Evolutionary conservation across 2,329 filamentous ascomycete genomes (phyloP), one percentile per base, ranked within the genome.

Genomic region (Epichloe sp.): DNA sequence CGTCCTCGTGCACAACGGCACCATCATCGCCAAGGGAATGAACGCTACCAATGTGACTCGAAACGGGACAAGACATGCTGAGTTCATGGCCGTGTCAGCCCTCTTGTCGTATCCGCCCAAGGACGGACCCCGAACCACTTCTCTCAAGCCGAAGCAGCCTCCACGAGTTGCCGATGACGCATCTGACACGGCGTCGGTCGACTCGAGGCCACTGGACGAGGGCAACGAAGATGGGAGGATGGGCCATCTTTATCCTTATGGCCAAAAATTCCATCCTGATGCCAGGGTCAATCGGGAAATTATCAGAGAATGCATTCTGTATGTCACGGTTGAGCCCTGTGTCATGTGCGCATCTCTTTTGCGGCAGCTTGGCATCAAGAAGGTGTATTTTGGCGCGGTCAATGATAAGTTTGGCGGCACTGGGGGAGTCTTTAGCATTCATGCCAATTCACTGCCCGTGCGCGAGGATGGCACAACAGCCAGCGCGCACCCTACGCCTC

Each of bases 271-370:
- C 0, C 71, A 79, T 53, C 72, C 74, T 0, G 67, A 68, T 2
- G 68, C 76, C 21, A 76, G 75, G 49, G 77, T 93, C 57, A 77
- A 84, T 49, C 77, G 80, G 36, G 77, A 76, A 12, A 79, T 91
- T 55, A 74, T 97, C 58, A 74, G 73, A 40, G 79, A 90, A 56
- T 77, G 77, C 58, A 85, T 82, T 10, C 79, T 98, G 48, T 98
- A 98, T 67, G 93, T 98, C 47, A 98, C 93, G 0, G 91, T 98
- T 50, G 94, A 98, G 69, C 93, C 93, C 4, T 98, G 93, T 67
- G 88, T 98, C 71, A 98, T 98, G 93, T 98, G 93, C 65, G 93
- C 93, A 12, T 94, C 89, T 6, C 81, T 94, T 77, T 98, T 98
- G 48, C 82, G 89, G 48, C 94, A 98, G 68, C 84, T 94, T 57